Evolutionary conservation across 192 early-diverging fungal genomes (phyloP).

Genomic region (Mycoemilia scoparia): DNA sequence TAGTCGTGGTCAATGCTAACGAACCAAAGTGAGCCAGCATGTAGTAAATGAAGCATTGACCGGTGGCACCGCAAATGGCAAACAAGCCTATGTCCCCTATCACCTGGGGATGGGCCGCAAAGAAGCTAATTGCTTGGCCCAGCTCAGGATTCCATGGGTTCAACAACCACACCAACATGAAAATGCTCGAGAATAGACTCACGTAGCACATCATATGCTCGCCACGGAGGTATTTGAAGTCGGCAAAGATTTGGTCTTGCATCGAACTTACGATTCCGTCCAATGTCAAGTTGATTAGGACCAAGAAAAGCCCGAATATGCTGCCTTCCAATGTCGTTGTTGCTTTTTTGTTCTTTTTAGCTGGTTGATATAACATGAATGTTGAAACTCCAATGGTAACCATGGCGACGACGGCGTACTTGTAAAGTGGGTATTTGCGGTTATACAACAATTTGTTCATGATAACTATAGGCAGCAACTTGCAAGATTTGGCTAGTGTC

Average conservation of each 20-base stretch:
- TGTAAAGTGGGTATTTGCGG: conserved; percentile 65
- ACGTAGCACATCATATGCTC: conserved; percentile 96
- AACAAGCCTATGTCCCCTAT: conserved; percentile 73
- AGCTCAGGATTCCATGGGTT: conserved; percentile 69
- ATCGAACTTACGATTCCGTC: conserved; percentile 93
- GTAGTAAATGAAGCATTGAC: conserved; percentile 98
- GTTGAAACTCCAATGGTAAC: conserved; percentile 78
- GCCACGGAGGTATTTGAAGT: conserved; percentile 49
- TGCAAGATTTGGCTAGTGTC: conserved; percentile 92
- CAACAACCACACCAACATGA: conserved; percentile 58
- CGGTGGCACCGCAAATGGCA: conserved; percentile 77
- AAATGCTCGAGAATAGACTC: conserved; percentile 63
- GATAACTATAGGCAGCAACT: conserved; percentile 84
- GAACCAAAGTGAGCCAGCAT: conserved; percentile 81
- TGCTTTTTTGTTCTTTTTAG: conserved; percentile 5
- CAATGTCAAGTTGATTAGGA: conserved; percentile 68
- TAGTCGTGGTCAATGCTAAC: conserved; percentile 78
- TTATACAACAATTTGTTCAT: conserved; percentile 92
- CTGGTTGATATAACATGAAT: conserved; percentile 75
- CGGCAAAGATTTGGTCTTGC: conserved; percentile 85
- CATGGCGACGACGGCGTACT: conserved; percentile 71
- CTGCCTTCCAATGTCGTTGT: conserved; percentile 33
- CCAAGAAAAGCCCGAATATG: conserved; percentile 60
- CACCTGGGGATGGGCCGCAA: conserved; percentile 56
- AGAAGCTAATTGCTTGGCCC: conserved; percentile 49